Conservation (phyloP, 1,284 basidiomycete species). For the Heterobasidion irregulare region DNA sequence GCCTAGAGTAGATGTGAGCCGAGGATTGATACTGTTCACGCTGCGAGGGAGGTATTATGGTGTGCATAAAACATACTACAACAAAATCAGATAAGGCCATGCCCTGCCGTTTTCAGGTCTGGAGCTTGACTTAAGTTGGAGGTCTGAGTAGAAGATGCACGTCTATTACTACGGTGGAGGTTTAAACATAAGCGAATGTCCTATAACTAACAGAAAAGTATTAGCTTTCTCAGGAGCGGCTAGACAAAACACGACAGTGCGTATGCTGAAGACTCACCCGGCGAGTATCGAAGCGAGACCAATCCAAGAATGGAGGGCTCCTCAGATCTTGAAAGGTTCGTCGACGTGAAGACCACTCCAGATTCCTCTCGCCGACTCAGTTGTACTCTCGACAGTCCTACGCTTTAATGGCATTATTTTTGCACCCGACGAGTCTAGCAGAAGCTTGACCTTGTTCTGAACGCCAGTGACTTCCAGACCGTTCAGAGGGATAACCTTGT, state of each 20-base stretch:
- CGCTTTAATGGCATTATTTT: slow-evolving; percentile 74
- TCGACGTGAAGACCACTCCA: slow-evolving; percentile 71
- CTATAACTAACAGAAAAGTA: too few species aligned
- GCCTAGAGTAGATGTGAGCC: not conserved
- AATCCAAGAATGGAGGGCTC: not conserved
- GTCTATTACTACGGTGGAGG: too few species aligned
- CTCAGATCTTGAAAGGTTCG: slow-evolving; percentile 38
- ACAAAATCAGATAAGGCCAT: too few species aligned
- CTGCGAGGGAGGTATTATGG: too few species aligned
- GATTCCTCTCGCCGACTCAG: slow-evolving; percentile 75
- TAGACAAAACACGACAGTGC: too few species aligned
- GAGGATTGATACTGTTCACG: not conserved
- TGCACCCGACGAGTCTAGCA: slow-evolving; percentile 77
- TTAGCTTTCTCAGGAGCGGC: too few species aligned
- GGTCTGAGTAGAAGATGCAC: too few species aligned
- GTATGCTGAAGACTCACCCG: not conserved
- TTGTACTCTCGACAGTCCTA: slow-evolving; percentile 65
- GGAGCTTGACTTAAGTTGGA: too few species aligned
- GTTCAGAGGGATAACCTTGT: slow-evolving; percentile 74
- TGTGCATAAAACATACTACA: too few species aligned
- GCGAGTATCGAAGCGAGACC: not conserved
- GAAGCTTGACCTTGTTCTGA: slow-evolving; percentile 68
- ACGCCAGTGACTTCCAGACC: slow-evolving; percentile 64
- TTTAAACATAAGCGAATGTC: too few species aligned
- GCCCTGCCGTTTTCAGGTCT: too few species aligned